Conservation (phyloP, 495 filamentous ascomycete species). For the Friedmanniomyces simplex region DNA sequence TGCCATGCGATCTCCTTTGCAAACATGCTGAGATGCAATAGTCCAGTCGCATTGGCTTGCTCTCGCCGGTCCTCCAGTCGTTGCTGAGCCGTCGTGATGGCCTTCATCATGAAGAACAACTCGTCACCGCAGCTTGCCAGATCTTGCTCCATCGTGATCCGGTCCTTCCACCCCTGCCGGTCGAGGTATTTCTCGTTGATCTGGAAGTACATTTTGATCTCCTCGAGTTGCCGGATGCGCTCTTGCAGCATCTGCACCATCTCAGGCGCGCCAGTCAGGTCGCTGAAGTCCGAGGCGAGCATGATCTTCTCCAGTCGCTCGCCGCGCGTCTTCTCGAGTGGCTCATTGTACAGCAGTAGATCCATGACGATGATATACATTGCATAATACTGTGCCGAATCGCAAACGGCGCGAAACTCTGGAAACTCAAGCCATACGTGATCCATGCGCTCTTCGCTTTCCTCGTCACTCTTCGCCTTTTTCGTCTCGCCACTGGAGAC, state of each 20-base stretch:
- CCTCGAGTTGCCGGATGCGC: conserved; percentile 84
- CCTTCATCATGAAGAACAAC: conserved; percentile 99
- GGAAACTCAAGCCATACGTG: conserved; percentile 96
- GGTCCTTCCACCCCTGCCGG: conserved; percentile 81
- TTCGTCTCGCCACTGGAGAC: conserved; percentile 52
- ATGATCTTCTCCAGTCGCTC: conserved; percentile 96
- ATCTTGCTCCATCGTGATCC: conserved; percentile 75
- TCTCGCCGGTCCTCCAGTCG: conserved; percentile 62
- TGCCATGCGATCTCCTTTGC: conserved; percentile 95
- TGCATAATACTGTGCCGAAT: conserved; percentile 91
- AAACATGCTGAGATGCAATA: conserved; percentile 81
- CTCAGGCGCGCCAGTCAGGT: conserved; percentile 83
- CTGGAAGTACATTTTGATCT: conserved; percentile 95
- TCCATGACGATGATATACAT: conserved; percentile 96
- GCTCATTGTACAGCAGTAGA: conserved; percentile 87
- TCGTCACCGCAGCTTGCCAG: conserved; percentile 87
- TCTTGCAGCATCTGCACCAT: conserved; percentile 87
- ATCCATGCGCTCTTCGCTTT: conserved; percentile 72
- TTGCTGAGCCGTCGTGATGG: conserved; percentile 89
- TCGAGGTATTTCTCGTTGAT: conserved; percentile 82
- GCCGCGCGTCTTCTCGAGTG: conserved; percentile 85
- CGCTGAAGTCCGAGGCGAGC: conserved; percentile 98
- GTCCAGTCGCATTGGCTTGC: conserved; percentile 56
- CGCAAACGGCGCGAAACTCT: conserved; percentile 80
- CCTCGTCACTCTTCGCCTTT: conserved; percentile 32